phyloP scores from a whole-genome alignment of 106 monocot genomes.

The Narthecium ossifragum region DNA sequence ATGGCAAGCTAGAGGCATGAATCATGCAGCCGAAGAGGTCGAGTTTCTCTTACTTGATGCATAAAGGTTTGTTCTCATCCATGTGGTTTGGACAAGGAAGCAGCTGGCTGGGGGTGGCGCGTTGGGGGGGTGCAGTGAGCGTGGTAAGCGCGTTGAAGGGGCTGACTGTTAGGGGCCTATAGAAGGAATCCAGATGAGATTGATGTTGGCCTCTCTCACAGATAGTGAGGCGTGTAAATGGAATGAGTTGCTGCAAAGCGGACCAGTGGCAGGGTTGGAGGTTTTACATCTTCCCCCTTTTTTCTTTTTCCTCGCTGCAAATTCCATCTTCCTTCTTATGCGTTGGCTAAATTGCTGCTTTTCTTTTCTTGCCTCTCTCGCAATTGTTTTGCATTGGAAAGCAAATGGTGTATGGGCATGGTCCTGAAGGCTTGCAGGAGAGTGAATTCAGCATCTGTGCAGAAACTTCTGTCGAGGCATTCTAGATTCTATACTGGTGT shows the following conservation, averaged over 20 bases:
- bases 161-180: not conserved
- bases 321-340: too few species aligned
- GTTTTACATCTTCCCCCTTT: constrained; percentile 15
- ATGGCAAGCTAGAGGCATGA: too few species aligned
- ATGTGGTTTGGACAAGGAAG: not conserved
- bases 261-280: constrained; percentile 16
- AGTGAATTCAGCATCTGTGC: constrained; percentile 6
- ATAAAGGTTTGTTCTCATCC: too few species aligned
- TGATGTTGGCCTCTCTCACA: not conserved
- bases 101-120: not conserved
- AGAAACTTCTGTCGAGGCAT: constrained; percentile 21
- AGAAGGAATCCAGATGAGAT: not conserved
- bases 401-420: constrained; percentile 9
- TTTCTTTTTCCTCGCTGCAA: too few species aligned
- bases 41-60: too few species aligned
- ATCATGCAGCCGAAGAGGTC: too few species aligned
- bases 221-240: constrained; percentile 2
- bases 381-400: too few species aligned
- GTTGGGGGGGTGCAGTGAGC: not conserved
- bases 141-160: not conserved
- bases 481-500: not conserved
- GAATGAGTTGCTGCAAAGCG: constrained; percentile 3
- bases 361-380: too few species aligned
- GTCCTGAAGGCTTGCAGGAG: constrained; percentile 10
- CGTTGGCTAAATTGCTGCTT: too few species aligned